Base-by-base conservation (phyloP, 768 basidiomycete genomes). In the Leucogyrophana mollusca region DNA sequence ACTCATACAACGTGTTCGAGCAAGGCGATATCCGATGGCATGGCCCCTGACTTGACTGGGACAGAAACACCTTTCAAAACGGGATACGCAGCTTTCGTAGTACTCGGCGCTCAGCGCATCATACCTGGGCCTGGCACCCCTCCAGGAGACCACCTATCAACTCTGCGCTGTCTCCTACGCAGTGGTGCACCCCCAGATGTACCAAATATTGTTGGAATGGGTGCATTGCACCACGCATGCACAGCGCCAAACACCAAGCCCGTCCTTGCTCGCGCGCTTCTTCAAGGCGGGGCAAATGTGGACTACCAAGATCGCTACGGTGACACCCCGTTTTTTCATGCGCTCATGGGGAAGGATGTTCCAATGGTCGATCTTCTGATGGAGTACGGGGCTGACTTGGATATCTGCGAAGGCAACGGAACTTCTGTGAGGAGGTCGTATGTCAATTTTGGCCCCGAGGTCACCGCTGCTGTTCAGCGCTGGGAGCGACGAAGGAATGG, bases 231-330 rank as follows among this genome's bases (percentile, higher is more conserved):
- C 36, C 78, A 80, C 54, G 62, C 67, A 0, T 69, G 70, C 7
- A 67, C 66, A 4, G 59, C 62, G 0, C 53, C 55, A 0, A 16
- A 37, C 2, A 56, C 62, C 0, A 53, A 63, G 20, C 35, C 59
- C 7, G 62, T 67, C 9, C 56, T 79, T 16, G 59, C 64, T 0
- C 68, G 68, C 13, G 49, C 62, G 11, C 61, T 83, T 18, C 47
- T 82, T 16, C 58, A 68, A 45, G 58, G 63, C 13, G 77, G 76
- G 2, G 80, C 77, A 3, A 66, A 80, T 47, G 68, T 73, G 6
- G 72, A 83, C 52, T 63, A 68, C 4, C 77, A 68, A 50, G 75
- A 74, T 40, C 69, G 71, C 13, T 78, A 73, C 45, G 79, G 79
- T 2, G 70, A 70, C 44, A 69, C 75, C 0, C 60, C 80, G 2